Percentiles rank a stretch among this genome's conserved stretches.
Conservation (phyloP, 306 rosid genomes). For the Sophora flavescens region DNA sequence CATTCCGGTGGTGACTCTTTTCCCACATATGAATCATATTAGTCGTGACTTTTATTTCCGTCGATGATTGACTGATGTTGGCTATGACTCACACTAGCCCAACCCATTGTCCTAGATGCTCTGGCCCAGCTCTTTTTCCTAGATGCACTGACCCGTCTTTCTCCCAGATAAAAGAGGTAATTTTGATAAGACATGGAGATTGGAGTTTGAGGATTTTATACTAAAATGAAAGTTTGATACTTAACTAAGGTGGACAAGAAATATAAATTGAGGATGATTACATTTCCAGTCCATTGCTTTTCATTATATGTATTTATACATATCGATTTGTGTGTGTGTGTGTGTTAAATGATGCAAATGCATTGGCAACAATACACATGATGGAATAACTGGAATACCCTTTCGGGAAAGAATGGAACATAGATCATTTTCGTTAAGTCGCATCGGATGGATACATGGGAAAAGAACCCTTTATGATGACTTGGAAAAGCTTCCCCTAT, state of each 20-base stretch:
- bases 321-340: too few species aligned
- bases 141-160: too few species aligned
- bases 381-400: conserved; percentile 10
- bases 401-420: conserved; percentile 12
- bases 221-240: conserved; percentile 9
- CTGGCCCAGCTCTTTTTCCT: too few species aligned
- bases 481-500: neutral
- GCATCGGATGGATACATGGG: neutral
- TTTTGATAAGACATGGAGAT: conserved; percentile 25
- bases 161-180: too few species aligned
- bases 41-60: too few species aligned
- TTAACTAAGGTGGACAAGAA: neutral
- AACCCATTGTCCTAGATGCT: too few species aligned
- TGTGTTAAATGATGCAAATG: neutral
- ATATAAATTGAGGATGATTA: conserved; percentile 24
- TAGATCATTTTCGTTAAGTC: neutral
- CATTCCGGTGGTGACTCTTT: too few species aligned
- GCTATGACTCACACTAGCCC: too few species aligned
- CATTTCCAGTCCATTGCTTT: neutral
- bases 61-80: too few species aligned
- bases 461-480: neutral
- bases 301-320: neutral
- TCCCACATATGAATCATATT: too few species aligned
- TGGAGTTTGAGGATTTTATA: conserved; percentile 32
- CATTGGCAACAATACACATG: neutral